Base-by-base conservation (phyloP, 805 yeast genomes). In the Ogataea glucozyma region DNA sequence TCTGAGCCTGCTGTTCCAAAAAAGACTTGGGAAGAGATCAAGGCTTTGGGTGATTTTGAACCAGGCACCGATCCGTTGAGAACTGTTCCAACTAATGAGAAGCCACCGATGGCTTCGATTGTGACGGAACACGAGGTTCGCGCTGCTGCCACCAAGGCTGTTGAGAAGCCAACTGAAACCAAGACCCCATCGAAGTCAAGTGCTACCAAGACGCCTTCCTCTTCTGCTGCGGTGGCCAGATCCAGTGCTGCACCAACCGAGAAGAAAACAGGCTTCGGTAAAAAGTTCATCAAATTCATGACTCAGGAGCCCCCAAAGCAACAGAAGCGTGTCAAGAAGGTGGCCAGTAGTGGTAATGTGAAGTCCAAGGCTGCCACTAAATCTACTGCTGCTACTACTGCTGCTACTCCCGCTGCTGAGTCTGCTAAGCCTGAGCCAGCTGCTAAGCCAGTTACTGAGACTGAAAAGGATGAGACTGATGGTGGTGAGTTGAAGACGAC, bases 21-120 rank as follows among this genome's bases (percentile, higher is more conserved):
- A 46, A 58, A 57, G 41, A 51, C 58, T 2, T 57, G 61, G 61
- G 58, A 53, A 3, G 60, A 57, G 42, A 44, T 56, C 20, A 53
- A 50, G 35, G 46, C 48, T 8, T 53, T 60, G 49, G 54, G 53
- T 18, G 53, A 56, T 27, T 45, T 62, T 20, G 65, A 64, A 9
- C 65, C 66, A 30, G 73, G 71, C 31, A 31, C 30, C 19, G 60
- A 58, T 33, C 62, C 62, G n/a, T 30, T 57, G 37, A 63, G 62
- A 48, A 54, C 63, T 31, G 61, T 70, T 38, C 64, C 75, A 12
- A 57, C 64, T n/a, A 54, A 52, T 10, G 74, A 71, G 52, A 62
- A 66, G 46, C 71, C 72, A 41, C 64, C 71, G 21, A 58, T 58
- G 59, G 49, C 52, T 20, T 52, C 57, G 16, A 53, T 58, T 32